These are phyloP conservation scores for Penicillium sp. DNA, from an alignment of 2,329 filamentous ascomycete species.

Conservation along the genomic window DNA sequence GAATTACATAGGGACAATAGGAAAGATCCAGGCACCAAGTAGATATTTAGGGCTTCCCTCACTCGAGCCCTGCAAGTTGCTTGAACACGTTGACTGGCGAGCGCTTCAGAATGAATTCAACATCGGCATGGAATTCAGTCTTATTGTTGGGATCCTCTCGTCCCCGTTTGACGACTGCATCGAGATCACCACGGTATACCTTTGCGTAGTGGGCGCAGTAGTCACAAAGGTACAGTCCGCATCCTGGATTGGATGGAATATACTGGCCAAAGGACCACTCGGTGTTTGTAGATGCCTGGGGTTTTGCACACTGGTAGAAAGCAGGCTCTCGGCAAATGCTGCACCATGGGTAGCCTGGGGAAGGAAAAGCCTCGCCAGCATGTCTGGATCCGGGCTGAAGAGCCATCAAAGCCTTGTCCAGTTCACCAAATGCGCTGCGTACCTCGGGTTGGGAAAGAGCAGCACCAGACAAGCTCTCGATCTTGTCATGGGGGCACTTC, in stretches of 20 bases:
- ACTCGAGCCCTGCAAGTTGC: not conserved
- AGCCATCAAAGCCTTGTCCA: conserved; percentile 4
- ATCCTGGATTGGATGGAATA: conserved; percentile 16
- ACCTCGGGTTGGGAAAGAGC: conserved; percentile 20
- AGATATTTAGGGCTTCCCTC: not conserved
- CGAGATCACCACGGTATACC: conserved; percentile 18
- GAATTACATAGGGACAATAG: not conserved
- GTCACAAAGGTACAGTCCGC: conserved; percentile 31
- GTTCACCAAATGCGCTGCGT: conserved; percentile 23
- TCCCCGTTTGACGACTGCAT: conserved; percentile 1
- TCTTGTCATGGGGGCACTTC: conserved; percentile 31
- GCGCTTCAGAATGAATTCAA: conserved; percentile 9
- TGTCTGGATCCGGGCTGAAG: not conserved
- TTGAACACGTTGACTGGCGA: not conserved
- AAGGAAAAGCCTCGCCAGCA: not conserved
- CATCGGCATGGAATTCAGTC: conserved; percentile 3
- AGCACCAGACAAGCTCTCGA: conserved; percentile 25
- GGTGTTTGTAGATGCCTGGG: conserved; percentile 3
- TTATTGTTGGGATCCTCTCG: not conserved
- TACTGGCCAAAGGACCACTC: not conserved
- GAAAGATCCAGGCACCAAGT: not conserved
- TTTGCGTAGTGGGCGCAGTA: conserved; percentile 18
- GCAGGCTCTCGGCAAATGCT: conserved; percentile 41
- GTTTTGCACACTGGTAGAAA: conserved; percentile 30
- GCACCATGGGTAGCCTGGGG: conserved; percentile 34